phyloP scores from a whole-genome alignment of 2,329 filamentous ascomycete genomes.

The Aspergillus luchuensis region DNA sequence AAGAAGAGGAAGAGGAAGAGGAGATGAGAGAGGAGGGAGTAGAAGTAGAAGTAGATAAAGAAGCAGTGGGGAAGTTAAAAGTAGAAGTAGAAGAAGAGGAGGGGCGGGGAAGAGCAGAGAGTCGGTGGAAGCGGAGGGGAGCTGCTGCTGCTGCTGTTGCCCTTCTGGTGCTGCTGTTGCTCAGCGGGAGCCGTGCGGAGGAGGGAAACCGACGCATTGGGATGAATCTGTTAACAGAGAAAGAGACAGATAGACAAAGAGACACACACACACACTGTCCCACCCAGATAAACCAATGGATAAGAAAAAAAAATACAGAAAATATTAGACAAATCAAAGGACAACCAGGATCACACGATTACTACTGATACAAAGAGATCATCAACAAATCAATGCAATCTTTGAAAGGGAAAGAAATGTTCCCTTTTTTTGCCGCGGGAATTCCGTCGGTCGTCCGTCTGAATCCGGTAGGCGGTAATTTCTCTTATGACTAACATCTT shows the following conservation, averaged over 20 bases:
- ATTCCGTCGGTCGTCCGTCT: not conserved
- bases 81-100: conserved; percentile 18
- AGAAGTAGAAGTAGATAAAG: conserved; percentile 28
- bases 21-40: conserved; percentile 28
- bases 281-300: conserved; percentile 8
- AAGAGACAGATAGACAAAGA: too few species aligned
- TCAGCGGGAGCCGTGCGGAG: conserved; percentile 38
- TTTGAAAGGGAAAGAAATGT: not conserved
- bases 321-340: conserved; percentile 6
- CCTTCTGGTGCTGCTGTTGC: conserved; percentile 26
- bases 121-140: conserved; percentile 5
- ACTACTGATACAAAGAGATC: not conserved
- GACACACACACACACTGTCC: too few species aligned
- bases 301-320: conserved; percentile 11
- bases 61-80: conserved; percentile 22
- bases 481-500: not conserved
- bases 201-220: conserved; percentile 38
- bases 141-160: conserved; percentile 22
- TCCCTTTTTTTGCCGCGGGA: not conserved
- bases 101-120: not conserved
- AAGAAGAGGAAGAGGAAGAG: conserved; percentile 19
- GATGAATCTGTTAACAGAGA: too few species aligned
- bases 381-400: not conserved
- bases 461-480: conserved; percentile 17
- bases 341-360: not conserved